Conservation (phyloP, 1,139 yeast species). For the Geotrichum macrosporum region DNA sequence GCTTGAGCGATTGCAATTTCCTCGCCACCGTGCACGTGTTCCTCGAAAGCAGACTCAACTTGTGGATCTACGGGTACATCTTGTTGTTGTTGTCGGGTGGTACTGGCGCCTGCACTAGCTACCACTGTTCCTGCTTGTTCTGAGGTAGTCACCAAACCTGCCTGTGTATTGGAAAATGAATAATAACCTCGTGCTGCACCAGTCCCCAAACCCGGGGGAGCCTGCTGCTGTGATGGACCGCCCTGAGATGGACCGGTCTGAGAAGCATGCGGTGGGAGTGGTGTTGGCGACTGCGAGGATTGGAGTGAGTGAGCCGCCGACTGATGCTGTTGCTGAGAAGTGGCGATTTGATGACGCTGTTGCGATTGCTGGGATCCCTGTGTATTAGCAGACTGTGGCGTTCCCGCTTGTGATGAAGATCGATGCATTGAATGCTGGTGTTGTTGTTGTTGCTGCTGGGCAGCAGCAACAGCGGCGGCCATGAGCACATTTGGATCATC, state of each 20-base stretch:
- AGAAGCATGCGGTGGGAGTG: neutral
- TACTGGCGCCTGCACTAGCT: neutral
- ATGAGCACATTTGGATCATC: conserved; percentile 11
- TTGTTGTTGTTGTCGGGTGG: conserved; percentile 9
- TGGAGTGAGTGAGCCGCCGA: neutral
- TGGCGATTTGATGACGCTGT: conserved; percentile 6
- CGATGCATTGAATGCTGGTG: conserved; percentile 22
- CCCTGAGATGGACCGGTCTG: neutral
- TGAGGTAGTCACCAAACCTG: neutral
- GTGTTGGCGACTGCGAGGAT: neutral
- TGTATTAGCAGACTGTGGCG: conserved; percentile 21
- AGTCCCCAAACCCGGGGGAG: neutral
- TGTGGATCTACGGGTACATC: conserved; percentile 58
- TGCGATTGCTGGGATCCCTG: conserved; percentile 27
- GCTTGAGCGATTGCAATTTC: conserved; percentile 66
- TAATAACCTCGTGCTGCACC: neutral
- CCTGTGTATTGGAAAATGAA: neutral
- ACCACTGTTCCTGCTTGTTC: neutral
- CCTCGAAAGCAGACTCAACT: conserved; percentile 51
- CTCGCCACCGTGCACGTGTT: conserved; percentile 37
- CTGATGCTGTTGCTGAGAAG: conserved; percentile 6
- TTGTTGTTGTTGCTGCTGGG: conserved; percentile 19
- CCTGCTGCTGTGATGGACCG: conserved; percentile 3
- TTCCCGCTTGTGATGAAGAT: conserved; percentile 27
- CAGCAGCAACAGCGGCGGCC: conserved; percentile 11